phyloP scores from a whole-genome alignment of 305 asterid genomes.

The Rubia tinctorum region DNA sequence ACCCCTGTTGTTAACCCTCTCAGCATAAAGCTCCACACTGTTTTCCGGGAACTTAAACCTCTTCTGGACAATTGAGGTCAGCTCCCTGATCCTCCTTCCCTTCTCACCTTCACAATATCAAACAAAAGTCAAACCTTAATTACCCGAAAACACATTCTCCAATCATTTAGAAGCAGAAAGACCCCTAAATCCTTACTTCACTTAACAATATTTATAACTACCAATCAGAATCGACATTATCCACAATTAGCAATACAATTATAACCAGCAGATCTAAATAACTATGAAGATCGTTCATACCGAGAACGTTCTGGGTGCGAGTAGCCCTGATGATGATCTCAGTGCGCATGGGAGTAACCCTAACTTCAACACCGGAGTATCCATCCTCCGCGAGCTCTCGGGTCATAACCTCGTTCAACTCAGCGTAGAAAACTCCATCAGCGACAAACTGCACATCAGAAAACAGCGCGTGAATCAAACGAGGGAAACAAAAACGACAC shows the following conservation, averaged over 20 bases:
- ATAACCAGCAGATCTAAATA: not conserved
- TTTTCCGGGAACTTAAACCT: conserved; percentile 46
- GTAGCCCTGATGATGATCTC: conserved; percentile 62
- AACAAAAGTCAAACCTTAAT: not conserved
- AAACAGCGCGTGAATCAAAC: not conserved
- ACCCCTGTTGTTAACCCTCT: conserved; percentile 50
- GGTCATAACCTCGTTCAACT: conserved; percentile 24
- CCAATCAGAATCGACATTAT: not conserved
- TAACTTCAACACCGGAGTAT: conserved; percentile 39
- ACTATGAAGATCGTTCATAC: conserved; percentile 8
- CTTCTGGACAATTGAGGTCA: conserved; percentile 46
- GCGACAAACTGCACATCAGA: conserved; percentile 19
- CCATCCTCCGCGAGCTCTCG: conserved; percentile 31
- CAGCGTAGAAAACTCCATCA: conserved; percentile 25
- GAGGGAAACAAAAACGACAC: not conserved
- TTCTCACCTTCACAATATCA: conserved; percentile 34
- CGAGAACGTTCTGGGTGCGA: conserved; percentile 51
- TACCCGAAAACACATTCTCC: not conserved
- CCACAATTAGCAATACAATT: not conserved
- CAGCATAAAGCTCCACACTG: conserved; percentile 45
- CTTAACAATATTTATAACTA: too few species aligned
- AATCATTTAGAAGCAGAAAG: not conserved
- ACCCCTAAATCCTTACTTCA: not conserved
- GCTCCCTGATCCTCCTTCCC: conserved; percentile 44
- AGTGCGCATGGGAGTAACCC: conserved; percentile 55